A percentile compares a stretch with the other conserved stretches of the same genome.
phyloP scores from a whole-genome alignment of 768 basidiomycete genomes.

The Russula griseocarnosa region DNA sequence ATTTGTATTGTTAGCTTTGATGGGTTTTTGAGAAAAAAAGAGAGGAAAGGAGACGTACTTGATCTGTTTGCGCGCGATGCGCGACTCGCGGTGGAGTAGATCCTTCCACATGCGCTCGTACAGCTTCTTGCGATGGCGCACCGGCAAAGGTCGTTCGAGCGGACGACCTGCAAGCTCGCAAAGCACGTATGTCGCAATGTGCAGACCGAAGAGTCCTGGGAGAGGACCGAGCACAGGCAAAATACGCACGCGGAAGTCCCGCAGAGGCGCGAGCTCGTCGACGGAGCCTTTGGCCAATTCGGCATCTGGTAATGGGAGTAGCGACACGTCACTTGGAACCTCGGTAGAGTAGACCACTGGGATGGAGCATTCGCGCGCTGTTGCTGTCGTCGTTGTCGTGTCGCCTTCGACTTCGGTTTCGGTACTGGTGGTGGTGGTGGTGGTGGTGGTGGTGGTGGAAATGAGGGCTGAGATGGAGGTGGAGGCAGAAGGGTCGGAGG shows the following conservation, averaged over 20 bases:
- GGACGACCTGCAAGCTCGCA: slow-evolving; percentile 83
- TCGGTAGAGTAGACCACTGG: slow-evolving; percentile 96
- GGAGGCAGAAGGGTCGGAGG: too few species aligned
- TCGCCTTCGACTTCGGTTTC: background rate
- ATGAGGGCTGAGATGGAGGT: too few species aligned
- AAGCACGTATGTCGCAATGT: slow-evolving; percentile 62
- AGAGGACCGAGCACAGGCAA: slow-evolving; percentile 36
- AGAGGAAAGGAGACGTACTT: slow-evolving; percentile 39
- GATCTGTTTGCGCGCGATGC: slow-evolving; percentile 51
- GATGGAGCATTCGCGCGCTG: slow-evolving; percentile 52
- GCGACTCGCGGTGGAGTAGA: slow-evolving; percentile 69
- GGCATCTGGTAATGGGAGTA: too few species aligned
- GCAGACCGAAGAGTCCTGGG: too few species aligned
- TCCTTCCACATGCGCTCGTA: slow-evolving; percentile 78
- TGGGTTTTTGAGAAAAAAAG: too few species aligned
- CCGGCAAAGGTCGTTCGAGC: slow-evolving; percentile 75
- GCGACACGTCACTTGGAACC: slow-evolving; percentile 45
- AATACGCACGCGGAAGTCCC: too few species aligned
- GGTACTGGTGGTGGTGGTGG: background rate
- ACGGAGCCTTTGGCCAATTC: slow-evolving; percentile 28
- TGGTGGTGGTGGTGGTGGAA: too few species aligned
- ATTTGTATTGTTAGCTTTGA: background rate
- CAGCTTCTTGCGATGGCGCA: slow-evolving; percentile 80
- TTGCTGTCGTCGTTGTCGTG: background rate
- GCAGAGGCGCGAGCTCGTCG: slow-evolving; percentile 26